Base-by-base conservation (phyloP, 768 basidiomycete species). In the Lepiota venenata region DNA sequence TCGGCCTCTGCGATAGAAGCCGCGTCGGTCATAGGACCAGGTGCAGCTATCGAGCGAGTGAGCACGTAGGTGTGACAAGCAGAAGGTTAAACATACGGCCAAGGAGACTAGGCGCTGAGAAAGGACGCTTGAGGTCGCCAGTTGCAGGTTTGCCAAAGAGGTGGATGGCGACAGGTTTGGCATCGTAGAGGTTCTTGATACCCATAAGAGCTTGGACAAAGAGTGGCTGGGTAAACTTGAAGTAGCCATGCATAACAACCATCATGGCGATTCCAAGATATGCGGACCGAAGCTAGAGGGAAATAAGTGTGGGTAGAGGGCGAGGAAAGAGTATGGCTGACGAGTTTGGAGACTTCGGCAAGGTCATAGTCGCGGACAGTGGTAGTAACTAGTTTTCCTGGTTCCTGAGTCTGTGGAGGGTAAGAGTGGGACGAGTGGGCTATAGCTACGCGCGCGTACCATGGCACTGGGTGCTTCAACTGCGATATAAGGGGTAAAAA, bases 171-270 rank as follows among this genome's bases (percentile, higher is more conserved):
- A 95, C 80, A 15, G 82, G 81, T 66, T 93, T 93, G 54, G 89
- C 85, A 64, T 98, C 95, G 69, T 88, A 91, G 25, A 95, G 69
- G 41, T 79, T 81, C 77, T 99, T 98, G 64, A 97, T 54, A n/a
- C 91, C 91, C 93, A 96, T 97, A 61, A 99, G 80, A 11, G 82
- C 82, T 69, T 98, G 96, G 60, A 98, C 88, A 74, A 98, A 96
- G 60, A 98, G 83, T 6, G 96, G 96, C 66, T 96, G 95, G 6
- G 93, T 95, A 81, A 91, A 98, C 68, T 90, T 84, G 74, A 98
- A 76, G 81, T 98, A 98, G 49, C 88, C 57, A 74, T 99, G 96
- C 76, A 98, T 84, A 78, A 94, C 87, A 55, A 65, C 79, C 89
- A 95, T 94, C 87, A 93, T 91, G 47, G 84, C 87, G 63, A 93